Percentiles rank a stretch among this genome's conserved stretches.
phyloP scores from a whole-genome alignment of 2,329 filamentous ascomycete species.

The Beauveria brongniartii region DNA sequence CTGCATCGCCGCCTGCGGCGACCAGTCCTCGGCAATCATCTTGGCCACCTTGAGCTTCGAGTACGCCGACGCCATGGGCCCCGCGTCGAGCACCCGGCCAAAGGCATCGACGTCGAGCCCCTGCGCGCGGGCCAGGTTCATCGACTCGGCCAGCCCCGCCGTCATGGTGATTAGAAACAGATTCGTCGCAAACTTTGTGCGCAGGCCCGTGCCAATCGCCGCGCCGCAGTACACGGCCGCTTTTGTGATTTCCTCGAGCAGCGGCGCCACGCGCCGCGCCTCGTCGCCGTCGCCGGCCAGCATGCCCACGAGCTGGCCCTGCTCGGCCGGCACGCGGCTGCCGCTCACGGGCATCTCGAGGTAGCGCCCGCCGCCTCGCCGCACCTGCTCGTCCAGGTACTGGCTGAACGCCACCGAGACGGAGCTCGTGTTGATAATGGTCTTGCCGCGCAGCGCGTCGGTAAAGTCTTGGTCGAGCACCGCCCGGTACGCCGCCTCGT shows the following conservation, averaged over 20 bases:
- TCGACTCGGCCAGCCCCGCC: constrained; percentile 24
- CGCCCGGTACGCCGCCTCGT: constrained; percentile 19
- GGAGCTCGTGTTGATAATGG: constrained; percentile 24
- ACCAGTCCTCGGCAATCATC: constrained; percentile 22
- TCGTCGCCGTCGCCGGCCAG: constrained; percentile 22
- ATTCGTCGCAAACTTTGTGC: constrained; percentile 26
- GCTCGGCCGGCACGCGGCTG: constrained; percentile 25
- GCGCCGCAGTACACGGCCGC: constrained; percentile 27
- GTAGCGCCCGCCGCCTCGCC: constrained; percentile 20
- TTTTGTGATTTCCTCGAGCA: constrained; percentile 20
- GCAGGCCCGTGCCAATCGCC: constrained; percentile 22
- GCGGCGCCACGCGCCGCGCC: constrained; percentile 18
- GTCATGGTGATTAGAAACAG: constrained; percentile 22
- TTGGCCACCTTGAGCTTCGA: constrained; percentile 23
- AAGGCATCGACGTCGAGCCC: constrained; percentile 24
- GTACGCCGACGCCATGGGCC: constrained; percentile 25
- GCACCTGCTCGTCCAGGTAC: constrained; percentile 17
- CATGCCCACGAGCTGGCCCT: constrained; percentile 26
- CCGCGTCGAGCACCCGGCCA: constrained; percentile 21
- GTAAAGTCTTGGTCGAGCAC: constrained; percentile 17
- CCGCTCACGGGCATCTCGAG: constrained; percentile 29
- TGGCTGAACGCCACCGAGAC: constrained; percentile 21
- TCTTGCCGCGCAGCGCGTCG: constrained; percentile 21
- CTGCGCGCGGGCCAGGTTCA: constrained; percentile 24
- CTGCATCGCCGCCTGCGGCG: constrained; percentile 21